Percentiles rank a stretch among this genome's conserved stretches.
phyloP scores from a whole-genome alignment of 129 eudicot species.

The Cynara cardunculus region DNA sequence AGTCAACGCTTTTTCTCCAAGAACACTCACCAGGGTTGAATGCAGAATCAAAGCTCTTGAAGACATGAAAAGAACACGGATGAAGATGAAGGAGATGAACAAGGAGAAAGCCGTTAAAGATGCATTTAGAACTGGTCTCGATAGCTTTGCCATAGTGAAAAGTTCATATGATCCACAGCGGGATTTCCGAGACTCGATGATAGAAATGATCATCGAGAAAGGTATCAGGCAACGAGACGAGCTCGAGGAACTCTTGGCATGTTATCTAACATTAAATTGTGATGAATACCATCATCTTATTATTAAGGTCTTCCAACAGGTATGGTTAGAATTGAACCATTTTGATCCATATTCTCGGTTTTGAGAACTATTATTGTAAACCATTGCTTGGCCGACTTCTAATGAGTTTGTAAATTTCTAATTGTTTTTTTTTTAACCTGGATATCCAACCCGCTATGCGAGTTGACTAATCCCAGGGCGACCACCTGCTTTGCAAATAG shows the following conservation, averaged over 20 bases:
- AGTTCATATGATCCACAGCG: constrained; percentile 54
- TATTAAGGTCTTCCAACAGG: constrained; percentile 65
- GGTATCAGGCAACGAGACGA: constrained; percentile 48
- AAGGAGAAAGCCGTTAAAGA: constrained; percentile 27
- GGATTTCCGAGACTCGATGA: constrained; percentile 78
- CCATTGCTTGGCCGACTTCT: background rate
- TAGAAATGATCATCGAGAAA: constrained; percentile 68
- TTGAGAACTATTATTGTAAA: constrained; percentile 19
- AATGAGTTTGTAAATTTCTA: constrained; percentile 22
- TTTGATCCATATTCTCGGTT: constrained; percentile 21
- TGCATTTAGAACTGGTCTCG: constrained; percentile 28
- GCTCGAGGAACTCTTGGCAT: constrained; percentile 76
- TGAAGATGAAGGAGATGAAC: constrained; percentile 20
- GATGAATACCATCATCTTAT: constrained; percentile 74
- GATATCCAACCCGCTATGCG: too few relatives aligned
- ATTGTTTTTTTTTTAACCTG: too few relatives aligned
- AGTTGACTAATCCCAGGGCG: too few relatives aligned
- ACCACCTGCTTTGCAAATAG: too few relatives aligned
- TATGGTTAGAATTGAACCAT: constrained; percentile 53
- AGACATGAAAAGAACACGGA: constrained; percentile 51
- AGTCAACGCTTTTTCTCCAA: constrained; percentile 44
- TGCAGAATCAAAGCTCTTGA: constrained; percentile 66
- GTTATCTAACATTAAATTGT: constrained; percentile 60
- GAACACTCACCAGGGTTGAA: constrained; percentile 43
- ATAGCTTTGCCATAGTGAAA: constrained; percentile 67